Evolutionary conservation across 2,329 filamentous ascomycete species (phyloP).

Genomic region (Dothistroma pini): DNA sequence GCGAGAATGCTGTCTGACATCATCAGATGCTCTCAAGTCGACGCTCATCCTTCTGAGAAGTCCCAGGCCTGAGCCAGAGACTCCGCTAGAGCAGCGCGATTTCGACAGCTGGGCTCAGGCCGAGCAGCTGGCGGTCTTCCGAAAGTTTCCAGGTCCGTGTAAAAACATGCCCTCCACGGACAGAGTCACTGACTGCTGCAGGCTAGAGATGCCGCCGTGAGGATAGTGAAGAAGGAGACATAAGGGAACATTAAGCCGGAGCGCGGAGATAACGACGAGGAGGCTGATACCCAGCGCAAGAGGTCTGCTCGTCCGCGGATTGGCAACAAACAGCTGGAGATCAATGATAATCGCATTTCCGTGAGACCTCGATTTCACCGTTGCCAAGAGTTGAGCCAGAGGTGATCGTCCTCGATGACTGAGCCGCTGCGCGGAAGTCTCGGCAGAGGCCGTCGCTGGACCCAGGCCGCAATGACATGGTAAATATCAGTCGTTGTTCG

Average conservation of each 20-base stretch:
- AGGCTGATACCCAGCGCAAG: not conserved
- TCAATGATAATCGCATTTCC: slow-evolving; percentile 17
- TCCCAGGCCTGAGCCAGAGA: slow-evolving; percentile 11
- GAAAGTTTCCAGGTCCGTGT: not conserved
- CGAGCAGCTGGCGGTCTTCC: not conserved
- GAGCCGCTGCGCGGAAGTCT: too few species aligned
- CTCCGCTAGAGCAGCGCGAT: slow-evolving; percentile 15
- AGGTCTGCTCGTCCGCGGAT: slow-evolving; percentile 14
- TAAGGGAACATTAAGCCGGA: slow-evolving; percentile 20
- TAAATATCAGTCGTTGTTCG: too few species aligned
- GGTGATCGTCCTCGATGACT: slow-evolving; percentile 19
- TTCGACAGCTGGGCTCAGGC: not conserved
- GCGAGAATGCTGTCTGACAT: not conserved
- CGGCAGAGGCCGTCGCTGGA: too few species aligned
- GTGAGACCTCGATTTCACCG: slow-evolving; percentile 10
- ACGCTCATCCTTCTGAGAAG: slow-evolving; percentile 25
- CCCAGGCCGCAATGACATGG: too few species aligned
- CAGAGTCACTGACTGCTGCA: not conserved
- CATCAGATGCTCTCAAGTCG: slow-evolving; percentile 19
- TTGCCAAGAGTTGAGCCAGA: not conserved
- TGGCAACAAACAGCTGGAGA: slow-evolving; percentile 14
- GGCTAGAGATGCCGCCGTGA: too few species aligned
- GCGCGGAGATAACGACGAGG: slow-evolving; percentile 3
- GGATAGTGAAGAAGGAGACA: too few species aligned
- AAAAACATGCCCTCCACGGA: not conserved